phyloP scores from a whole-genome alignment of 768 basidiomycete species.

The Boletus vinaceobasis region DNA sequence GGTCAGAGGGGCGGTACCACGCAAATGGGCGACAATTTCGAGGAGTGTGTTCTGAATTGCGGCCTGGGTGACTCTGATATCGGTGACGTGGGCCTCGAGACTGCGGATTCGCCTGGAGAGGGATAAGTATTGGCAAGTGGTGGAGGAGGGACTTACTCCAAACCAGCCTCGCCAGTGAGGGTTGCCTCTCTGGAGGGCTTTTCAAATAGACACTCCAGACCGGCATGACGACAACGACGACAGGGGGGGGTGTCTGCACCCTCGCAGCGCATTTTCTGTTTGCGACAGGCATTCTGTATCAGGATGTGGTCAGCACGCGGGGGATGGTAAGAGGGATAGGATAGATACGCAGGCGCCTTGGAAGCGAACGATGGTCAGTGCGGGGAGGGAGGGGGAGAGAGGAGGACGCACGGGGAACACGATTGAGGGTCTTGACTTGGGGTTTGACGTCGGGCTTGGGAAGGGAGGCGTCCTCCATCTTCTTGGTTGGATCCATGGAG shows the following conservation, averaged over 20 bases:
- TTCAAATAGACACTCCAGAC: constrained; percentile 91
- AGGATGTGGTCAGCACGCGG: constrained; percentile 14
- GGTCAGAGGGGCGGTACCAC: constrained; percentile 44
- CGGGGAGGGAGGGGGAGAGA: background rate
- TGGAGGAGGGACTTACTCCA: constrained; percentile 60
- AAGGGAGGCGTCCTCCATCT: constrained; percentile 45
- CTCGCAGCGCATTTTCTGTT: constrained; percentile 97
- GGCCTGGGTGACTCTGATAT: constrained; percentile 69
- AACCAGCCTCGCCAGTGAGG: constrained; percentile 82
- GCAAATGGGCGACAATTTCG: constrained; percentile 77
- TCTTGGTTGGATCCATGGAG: constrained; percentile 40
- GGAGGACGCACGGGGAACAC: constrained; percentile 72
- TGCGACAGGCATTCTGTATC: constrained; percentile 84
- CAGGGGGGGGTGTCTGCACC: constrained; percentile 98
- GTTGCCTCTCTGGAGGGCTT: constrained; percentile 87
- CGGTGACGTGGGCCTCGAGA: constrained; percentile 81
- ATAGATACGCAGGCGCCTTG: constrained; percentile 76
- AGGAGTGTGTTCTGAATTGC: constrained; percentile 76
- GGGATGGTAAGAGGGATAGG: constrained; percentile 8
- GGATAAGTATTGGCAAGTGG: constrained; percentile 7
- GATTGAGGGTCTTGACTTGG: constrained; percentile 73
- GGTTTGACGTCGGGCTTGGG: constrained; percentile 72
- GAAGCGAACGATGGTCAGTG: constrained; percentile 12
- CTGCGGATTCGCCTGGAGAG: constrained; percentile 78
- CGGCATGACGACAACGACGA: constrained; percentile 84